Base-by-base conservation (phyloP, 208 protist species). In the Trypanosoma lewisi region DNA sequence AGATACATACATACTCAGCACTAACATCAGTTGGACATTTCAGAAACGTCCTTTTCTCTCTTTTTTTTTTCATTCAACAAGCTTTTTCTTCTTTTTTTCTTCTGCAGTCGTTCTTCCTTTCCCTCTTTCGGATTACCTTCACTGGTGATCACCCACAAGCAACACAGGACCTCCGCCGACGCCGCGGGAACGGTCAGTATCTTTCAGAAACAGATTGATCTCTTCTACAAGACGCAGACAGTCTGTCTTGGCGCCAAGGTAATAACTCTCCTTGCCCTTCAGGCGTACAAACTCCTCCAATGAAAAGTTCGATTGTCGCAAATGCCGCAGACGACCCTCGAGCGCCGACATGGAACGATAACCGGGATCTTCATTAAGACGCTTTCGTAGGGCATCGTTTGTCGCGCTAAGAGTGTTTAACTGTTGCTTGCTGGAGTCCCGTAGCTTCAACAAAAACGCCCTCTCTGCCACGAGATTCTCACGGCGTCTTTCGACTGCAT, bases 201-300 rank as follows among this genome's bases (percentile, higher is more conserved):
- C 78, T 65, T 93, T 89, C 44, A 94, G 62, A 30, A 86, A 51
- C 23, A 90, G 34, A 60, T 96, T 96, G 28, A 85, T 80, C 42
- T 96, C 91, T 31, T 96, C 91, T 21, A 93, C 74, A 39, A 93
- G 62, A 42, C 83, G 80, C 44, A 96, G 60, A 49, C 87, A 96
- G 42, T 90, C 82, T 12, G 85, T 89, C 75, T 97, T 97, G 42
- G 73, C 78, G 16, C 55, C 49, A 16, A 89, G 47, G 57, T 94
- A 97, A 66, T 94, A 85, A 39, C 86, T 92, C 42, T 97, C 92
- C 67, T 87, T 93, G 62, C 88, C 89, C 62, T 91, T 89, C 51
- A 93, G 75, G 2, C 83, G 80, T 36, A 97, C 85, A 77, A 93
- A 96, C 61, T 97, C 92, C 47, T 95, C 86, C 0, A 97, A 70